Evolutionary conservation across 768 basidiomycete genomes (phyloP), one percentile per base, ranked within the genome.

Genomic region (Rhizopogon vesiculosus): DNA sequence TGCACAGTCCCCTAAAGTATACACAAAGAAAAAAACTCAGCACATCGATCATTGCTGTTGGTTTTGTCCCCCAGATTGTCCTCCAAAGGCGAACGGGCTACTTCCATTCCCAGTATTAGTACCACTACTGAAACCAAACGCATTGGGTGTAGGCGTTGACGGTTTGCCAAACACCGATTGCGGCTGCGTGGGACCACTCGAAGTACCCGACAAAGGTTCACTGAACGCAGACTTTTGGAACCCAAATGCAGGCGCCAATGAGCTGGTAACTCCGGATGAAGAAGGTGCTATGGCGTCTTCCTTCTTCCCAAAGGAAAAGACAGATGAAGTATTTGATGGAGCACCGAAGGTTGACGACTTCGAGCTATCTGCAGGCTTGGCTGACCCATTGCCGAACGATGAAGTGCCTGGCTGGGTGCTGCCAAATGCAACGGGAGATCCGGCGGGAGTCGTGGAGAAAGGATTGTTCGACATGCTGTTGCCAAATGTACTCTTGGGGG

Each of bases 111-210:
- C 29, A 45, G 35, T 35, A 6, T 69, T 71, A 13, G 64, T 16
- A n/a, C 44, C 22, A 45, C 43, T 41, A 1, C 69, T 68, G 57
- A 75, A 74, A 29, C 70, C 71, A 59, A 75, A 70, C 9, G 69
- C 59, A 56, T 63, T 68, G 2, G 69, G 58, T 5, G 62, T 58
- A 12, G 54, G n/a, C 35, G 60, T 60, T n/a, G 58, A 12, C 9
- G 70, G 51, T 39, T 70, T 70, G 18, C 64, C 61, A 54, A 70
- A 69, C 18, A 59, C 41, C 18, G 68, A 62, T 8, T 65, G 53
- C 33, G 35, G n/a, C 18, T 45, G 42, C 8, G 59, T 41, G 28
- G 66, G 33, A 25, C 35, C 31, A n/a, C 54, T 58, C 18, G 61
- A 51, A 42, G 38, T 53, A 18, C 45, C 28, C 12, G 33, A 10